A percentile compares a stretch with the other conserved stretches of the same genome.
Evolutionary conservation across 441 rosid genomes (phyloP).

Genomic region (Biscutella laevigata): DNA sequence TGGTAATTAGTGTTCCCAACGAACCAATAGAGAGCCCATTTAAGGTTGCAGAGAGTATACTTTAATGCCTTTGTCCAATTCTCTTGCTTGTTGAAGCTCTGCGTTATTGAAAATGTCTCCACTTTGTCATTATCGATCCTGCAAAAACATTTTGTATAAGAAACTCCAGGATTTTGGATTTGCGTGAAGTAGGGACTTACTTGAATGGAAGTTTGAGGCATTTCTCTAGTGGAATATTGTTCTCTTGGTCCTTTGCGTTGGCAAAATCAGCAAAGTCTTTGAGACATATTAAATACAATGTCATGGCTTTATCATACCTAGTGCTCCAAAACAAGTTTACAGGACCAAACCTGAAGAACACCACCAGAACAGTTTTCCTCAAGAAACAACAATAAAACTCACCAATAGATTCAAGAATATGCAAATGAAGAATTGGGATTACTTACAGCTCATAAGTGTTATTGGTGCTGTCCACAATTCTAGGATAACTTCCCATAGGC

Average conservation of each 20-base stretch:
- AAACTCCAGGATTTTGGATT: too few species aligned
- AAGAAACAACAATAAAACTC: too few species aligned
- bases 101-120: slow-evolving; percentile 71
- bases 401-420: too few species aligned
- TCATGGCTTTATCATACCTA: slow-evolving; percentile 95
- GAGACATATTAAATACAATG: slow-evolving; percentile 76
- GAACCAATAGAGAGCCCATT: slow-evolving; percentile 97
- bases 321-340: slow-evolving; percentile 98
- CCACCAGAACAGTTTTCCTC: too few species aligned
- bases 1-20: slow-evolving; percentile 87
- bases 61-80: slow-evolving; percentile 97
- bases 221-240: slow-evolving; percentile 80
- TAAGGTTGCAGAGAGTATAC: slow-evolving; percentile 84
- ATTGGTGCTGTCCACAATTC: slow-evolving; percentile 76
- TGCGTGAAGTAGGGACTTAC: slow-evolving; percentile 49
- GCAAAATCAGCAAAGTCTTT: slow-evolving; percentile 95
- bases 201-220: slow-evolving; percentile 80
- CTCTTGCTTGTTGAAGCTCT: slow-evolving; percentile 91
- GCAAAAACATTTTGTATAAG: slow-evolving; percentile 7
- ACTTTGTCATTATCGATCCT: slow-evolving; percentile 94
- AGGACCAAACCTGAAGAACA: slow-evolving; percentile 96
- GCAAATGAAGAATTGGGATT: too few species aligned
- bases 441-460: slow-evolving; percentile 84
- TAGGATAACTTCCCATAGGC: slow-evolving; percentile 98
- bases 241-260: slow-evolving; percentile 72